These are phyloP conservation scores for Metarhizium rileyi DNA, from an alignment of 2,329 filamentous ascomycete species.

Conservation along the genomic window DNA sequence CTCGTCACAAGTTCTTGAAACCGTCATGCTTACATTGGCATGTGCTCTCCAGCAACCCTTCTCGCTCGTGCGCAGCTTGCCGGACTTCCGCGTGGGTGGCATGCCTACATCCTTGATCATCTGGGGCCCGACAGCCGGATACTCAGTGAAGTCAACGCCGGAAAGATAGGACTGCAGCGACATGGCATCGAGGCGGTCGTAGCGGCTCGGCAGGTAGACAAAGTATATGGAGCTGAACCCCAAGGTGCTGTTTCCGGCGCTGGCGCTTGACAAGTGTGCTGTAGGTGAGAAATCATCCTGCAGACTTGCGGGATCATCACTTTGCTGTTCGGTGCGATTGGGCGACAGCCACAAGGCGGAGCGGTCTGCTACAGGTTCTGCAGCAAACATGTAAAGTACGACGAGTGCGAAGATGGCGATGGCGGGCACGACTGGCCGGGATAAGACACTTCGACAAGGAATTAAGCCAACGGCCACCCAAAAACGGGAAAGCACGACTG, in stretches of 20 bases:
- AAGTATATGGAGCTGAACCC: background rate
- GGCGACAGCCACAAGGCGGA: background rate
- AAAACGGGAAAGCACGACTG: background rate
- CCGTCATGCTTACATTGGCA: constrained; percentile 14
- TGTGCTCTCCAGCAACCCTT: constrained; percentile 19
- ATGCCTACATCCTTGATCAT: constrained; percentile 14
- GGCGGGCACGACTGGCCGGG: background rate
- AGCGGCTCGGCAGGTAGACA: constrained; percentile 16
- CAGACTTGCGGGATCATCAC: background rate
- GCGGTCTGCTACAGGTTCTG: background rate
- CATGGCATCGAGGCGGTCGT: constrained; percentile 17
- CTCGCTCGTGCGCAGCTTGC: constrained; percentile 11
- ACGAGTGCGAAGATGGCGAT: background rate
- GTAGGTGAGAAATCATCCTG: background rate
- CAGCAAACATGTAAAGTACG: background rate
- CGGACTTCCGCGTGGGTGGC: constrained; percentile 14
- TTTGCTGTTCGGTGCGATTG: background rate
- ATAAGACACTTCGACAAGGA: background rate
- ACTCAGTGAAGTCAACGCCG: constrained; percentile 14
- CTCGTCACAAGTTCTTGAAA: background rate
- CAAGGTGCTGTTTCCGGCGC: background rate
- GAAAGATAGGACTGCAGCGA: constrained; percentile 18
- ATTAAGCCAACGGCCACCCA: too few species aligned
- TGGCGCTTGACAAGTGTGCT: background rate
- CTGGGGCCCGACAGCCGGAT: constrained; percentile 12